Evolutionary conservation across 2,329 filamentous ascomycete genomes (phyloP).

Genomic region (Corinectria fuckeliana): DNA sequence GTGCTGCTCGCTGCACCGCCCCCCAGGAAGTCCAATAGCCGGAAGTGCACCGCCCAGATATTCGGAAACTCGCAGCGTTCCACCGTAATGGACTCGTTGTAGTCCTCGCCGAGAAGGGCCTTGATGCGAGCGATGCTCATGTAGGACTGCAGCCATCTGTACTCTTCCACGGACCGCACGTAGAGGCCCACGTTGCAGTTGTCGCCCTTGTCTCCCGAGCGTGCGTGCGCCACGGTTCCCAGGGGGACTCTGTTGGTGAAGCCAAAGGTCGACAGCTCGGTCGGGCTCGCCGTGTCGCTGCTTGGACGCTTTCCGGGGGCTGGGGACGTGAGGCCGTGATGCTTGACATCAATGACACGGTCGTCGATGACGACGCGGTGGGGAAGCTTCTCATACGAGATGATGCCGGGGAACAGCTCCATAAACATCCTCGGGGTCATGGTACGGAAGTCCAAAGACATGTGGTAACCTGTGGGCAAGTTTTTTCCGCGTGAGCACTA

Average conservation of each 20-base stretch:
- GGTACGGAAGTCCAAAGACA: slow-evolving; percentile 11
- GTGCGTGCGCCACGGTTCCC: slow-evolving; percentile 1
- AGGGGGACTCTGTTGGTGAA: slow-evolving; percentile 1
- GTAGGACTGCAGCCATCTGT: slow-evolving; percentile 16
- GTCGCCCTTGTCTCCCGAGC: slow-evolving; percentile 12
- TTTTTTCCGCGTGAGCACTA: too few species aligned
- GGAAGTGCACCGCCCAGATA: slow-evolving; percentile 16
- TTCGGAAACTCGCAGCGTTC: slow-evolving; percentile 14
- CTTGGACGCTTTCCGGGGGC: neutral
- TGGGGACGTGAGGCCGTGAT: neutral
- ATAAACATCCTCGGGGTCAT: slow-evolving; percentile 17
- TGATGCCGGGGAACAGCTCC: slow-evolving; percentile 7
- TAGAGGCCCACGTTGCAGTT: slow-evolving; percentile 13
- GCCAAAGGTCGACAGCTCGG: neutral
- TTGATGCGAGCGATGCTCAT: slow-evolving; percentile 6
- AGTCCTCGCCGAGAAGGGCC: slow-evolving; percentile 9
- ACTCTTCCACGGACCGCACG: slow-evolving; percentile 11
- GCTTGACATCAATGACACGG: neutral
- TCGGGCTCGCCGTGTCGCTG: neutral
- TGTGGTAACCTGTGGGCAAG: slow-evolving; percentile 9
- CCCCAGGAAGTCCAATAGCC: slow-evolving; percentile 8
- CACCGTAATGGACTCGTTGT: neutral
- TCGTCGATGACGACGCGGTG: slow-evolving; percentile 1
- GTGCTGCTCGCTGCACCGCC: slow-evolving; percentile 15
- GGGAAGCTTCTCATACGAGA: slow-evolving; percentile 12